Base-by-base conservation (phyloP, 2,329 filamentous ascomycete genomes). In the Cladorrhinum sp. region DNA sequence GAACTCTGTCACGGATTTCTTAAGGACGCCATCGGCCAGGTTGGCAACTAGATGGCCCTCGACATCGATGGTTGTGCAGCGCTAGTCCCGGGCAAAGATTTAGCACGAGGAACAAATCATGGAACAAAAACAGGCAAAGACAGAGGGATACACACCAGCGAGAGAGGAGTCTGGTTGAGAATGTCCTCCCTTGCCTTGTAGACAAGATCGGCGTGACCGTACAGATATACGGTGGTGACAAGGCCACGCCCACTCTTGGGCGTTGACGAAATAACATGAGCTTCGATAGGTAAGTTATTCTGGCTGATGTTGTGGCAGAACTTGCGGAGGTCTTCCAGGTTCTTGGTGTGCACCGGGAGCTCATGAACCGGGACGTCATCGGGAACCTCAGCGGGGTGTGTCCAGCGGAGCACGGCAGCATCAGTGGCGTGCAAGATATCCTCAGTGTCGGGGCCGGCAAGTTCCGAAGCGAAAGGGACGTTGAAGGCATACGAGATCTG, bases 401-500 rank as follows among this genome's bases (percentile, higher is more conserved):
- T 95, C 95, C 95, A 99, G 74, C 91, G 87, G 67, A 93, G 85
- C 66, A 96, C 87, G 62, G 93, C 93, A 68, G 92, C 90, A 60
- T 87, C 86, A 65, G 91, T 96, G 65, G 93, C 92, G 77, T 97
- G 93, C 63, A 98, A 85, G 70, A 99, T 91, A 76, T 98, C 93
- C 75, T 97, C 92, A 67, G 90, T 90, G 71, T 98, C 92, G 65
- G 95, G 95, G 32, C 95, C 95, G 64, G 91, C 85, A 63, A 99
- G 86, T 70, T 93, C 93, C 65, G 91, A 96, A 68, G 92, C 88
- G 77, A 98, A 97, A 63, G 95, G 95, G 53, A 99, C 90, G 74
- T 97, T 98, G 86, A 99, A 98, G 66, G 92, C 93, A 74, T 96
- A 89, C 76, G 96, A 92, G 76, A 98, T 91, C 66, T 86, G 87